These are phyloP conservation scores for Suhomyces yuchorum DNA, from an alignment of 1,139 yeast genomes.

Conservation along the genomic window DNA sequence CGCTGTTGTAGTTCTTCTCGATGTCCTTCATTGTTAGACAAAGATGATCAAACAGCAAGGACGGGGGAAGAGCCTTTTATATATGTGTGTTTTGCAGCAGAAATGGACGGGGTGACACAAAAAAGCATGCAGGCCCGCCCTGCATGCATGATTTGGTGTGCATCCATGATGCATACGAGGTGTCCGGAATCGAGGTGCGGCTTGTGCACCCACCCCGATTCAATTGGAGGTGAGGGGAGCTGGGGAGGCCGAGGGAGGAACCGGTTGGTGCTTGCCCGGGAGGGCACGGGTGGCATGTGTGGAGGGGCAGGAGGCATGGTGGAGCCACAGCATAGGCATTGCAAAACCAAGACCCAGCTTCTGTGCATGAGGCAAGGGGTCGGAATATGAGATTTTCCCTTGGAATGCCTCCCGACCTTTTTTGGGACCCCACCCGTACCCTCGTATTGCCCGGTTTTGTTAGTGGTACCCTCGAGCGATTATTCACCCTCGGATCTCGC, in stretches of 20 bases:
- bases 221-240: not conserved
- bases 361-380: not conserved
- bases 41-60: not conserved
- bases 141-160: not conserved
- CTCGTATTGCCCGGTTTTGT: no score
- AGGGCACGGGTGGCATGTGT: not conserved
- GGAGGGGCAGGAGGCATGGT: not conserved
- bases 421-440: no score
- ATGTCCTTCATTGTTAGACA: slow-evolving; percentile 16
- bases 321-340: not conserved
- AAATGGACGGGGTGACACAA: not conserved
- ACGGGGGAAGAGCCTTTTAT: slow-evolving; percentile 1
- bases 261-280: no score
- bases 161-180: not conserved
- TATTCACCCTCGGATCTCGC: not conserved
- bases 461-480: no score
- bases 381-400: not conserved
- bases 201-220: not conserved
- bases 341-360: not conserved
- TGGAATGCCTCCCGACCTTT: not conserved
- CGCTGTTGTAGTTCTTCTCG: slow-evolving; percentile 23
- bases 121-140: not conserved
- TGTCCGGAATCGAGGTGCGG: not conserved
- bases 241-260: not conserved
- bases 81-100: slow-evolving; percentile 4